A percentile compares a stretch with the other conserved stretches of the same genome.
These are phyloP conservation scores for Cucurbita pepo DNA, from an alignment of 306 rosid species.

Conservation along the genomic window DNA sequence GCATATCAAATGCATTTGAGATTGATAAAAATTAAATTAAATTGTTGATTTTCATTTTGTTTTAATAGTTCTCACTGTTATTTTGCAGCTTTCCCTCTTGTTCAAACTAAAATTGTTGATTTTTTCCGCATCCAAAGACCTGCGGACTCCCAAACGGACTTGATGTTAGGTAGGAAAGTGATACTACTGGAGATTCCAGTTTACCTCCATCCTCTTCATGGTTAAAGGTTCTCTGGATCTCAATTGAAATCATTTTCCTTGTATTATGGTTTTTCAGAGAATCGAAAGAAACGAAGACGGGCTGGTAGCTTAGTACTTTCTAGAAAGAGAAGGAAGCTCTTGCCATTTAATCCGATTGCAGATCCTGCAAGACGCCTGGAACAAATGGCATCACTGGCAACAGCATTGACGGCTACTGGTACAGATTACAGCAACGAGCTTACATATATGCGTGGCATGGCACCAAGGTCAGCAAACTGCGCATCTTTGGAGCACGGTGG, in stretches of 20 bases:
- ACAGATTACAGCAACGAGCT: constrained; percentile 61
- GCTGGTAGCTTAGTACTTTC: constrained; percentile 33
- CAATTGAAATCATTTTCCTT: neutral
- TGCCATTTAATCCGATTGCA: constrained; percentile 42
- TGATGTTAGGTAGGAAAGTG: constrained; percentile 28
- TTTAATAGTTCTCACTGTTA: neutral
- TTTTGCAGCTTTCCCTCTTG: constrained; percentile 62
- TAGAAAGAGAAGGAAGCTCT: constrained; percentile 52
- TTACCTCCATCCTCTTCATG: neutral
- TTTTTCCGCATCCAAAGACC: constrained; percentile 57
- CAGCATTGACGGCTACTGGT: constrained; percentile 64
- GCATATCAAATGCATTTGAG: neutral
- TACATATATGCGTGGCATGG: constrained; percentile 58
- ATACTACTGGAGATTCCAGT: neutral
- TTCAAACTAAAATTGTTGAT: constrained; percentile 76
- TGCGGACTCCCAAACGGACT: constrained; percentile 1
- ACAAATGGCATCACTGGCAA: constrained; percentile 90
- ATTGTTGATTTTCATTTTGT: neutral
- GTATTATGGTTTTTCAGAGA: constrained; percentile 20
- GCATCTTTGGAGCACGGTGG: constrained; percentile 62
- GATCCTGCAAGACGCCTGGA: constrained; percentile 49
- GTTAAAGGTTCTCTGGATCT: neutral
- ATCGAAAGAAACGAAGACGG: constrained; percentile 44
- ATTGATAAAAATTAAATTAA: neutral
- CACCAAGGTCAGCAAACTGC: constrained; percentile 53